Evolutionary conservation across 495 filamentous ascomycete species (phyloP).

Genomic region (Trichoderma reesei): DNA sequence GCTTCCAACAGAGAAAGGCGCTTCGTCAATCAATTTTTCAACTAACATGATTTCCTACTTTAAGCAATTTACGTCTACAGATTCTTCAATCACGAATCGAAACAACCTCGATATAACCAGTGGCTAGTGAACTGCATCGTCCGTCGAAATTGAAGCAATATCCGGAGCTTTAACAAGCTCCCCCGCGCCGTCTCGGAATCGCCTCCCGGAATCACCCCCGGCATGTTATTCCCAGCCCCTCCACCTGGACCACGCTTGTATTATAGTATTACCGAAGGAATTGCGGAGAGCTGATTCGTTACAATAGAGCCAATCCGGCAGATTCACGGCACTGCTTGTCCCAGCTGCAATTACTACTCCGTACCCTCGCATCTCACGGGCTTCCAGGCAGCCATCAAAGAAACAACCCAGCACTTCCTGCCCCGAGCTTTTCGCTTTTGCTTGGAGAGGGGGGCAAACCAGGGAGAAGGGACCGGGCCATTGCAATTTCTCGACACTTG

Average conservation of each 20-base stretch:
- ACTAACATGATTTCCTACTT: too few species aligned
- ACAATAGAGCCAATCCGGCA: background rate
- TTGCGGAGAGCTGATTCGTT: too few species aligned
- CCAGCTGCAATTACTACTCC: background rate
- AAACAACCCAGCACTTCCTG: background rate
- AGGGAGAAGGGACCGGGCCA: background rate
- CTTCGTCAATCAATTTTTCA: too few species aligned
- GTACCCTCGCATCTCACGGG: background rate
- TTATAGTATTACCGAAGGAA: background rate
- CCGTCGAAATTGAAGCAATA: background rate
- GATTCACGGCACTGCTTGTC: constrained; percentile 3
- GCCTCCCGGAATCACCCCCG: too few species aligned
- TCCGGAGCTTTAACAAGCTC: background rate
- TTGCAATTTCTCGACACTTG: background rate
- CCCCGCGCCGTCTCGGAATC: background rate
- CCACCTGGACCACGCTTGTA: background rate
- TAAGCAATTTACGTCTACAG: too few species aligned
- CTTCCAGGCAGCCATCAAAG: constrained; percentile 16
- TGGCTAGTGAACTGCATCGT: too few species aligned
- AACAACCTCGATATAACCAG: too few species aligned
- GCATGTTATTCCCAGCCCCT: background rate
- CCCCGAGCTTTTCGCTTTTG: background rate
- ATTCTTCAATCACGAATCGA: too few species aligned
- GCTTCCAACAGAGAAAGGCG: too few species aligned
- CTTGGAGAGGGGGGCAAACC: background rate